Evolutionary conservation across 495 filamentous ascomycete genomes (phyloP).

Genomic region (Penicillium manginii): DNA sequence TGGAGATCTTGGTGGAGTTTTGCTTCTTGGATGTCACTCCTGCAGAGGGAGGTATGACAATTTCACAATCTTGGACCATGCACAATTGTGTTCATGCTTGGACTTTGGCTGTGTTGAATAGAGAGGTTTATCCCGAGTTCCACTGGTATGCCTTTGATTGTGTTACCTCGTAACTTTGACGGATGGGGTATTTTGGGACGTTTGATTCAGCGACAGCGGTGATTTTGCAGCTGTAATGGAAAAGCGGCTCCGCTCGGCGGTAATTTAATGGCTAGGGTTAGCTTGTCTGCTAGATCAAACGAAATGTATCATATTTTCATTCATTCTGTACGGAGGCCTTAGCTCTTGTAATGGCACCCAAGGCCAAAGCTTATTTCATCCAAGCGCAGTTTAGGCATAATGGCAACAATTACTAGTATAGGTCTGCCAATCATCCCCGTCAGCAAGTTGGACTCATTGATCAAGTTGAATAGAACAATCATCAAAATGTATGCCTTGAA

Average conservation of each 20-base stretch:
- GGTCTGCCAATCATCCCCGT: too few relatives aligned
- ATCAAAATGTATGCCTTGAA: not conserved
- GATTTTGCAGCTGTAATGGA: too few relatives aligned
- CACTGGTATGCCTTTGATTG: slow-evolving; percentile 22
- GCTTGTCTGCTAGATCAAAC: not conserved
- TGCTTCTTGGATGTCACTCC: slow-evolving; percentile 7
- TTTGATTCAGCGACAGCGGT: too few relatives aligned
- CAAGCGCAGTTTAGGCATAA: too few relatives aligned
- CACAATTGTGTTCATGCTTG: slow-evolving; percentile 19
- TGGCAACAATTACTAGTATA: too few relatives aligned
- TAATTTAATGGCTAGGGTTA: not conserved
- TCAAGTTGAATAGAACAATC: too few relatives aligned
- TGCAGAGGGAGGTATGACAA: not conserved
- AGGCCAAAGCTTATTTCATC: too few relatives aligned
- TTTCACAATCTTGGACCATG: slow-evolving; percentile 12
- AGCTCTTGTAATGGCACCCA: not conserved
- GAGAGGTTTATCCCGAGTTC: slow-evolving; percentile 1
- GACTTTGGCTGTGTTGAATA: slow-evolving; percentile 14
- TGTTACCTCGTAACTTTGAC: not conserved
- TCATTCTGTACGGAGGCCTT: not conserved
- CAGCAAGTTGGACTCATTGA: too few relatives aligned
- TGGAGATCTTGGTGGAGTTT: slow-evolving; percentile 9
- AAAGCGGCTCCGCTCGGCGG: too few relatives aligned
- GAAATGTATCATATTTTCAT: not conserved
- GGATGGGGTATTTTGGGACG: too few relatives aligned